Conservation (phyloP, 202 grass and related monocot species). For the Panicum hallii region DNA sequence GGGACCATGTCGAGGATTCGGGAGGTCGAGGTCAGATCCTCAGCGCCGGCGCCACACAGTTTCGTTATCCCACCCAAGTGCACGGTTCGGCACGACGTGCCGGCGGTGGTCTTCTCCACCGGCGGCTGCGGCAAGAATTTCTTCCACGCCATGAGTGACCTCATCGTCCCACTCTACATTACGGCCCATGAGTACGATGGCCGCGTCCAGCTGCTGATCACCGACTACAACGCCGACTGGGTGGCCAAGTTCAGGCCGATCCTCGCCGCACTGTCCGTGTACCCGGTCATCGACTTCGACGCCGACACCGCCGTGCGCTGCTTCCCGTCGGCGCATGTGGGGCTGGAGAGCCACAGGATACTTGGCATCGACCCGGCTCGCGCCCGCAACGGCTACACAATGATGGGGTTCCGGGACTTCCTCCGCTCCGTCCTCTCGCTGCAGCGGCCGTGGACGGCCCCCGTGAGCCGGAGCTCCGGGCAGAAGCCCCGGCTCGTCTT, state of each 20-base stretch:
- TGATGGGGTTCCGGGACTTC: slow-evolving; percentile 58
- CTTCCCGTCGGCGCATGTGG: slow-evolving; percentile 50
- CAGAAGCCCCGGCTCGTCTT: slow-evolving; percentile 55
- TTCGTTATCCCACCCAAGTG: slow-evolving; percentile 34
- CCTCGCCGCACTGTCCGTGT: slow-evolving; percentile 45
- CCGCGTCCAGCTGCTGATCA: slow-evolving; percentile 49
- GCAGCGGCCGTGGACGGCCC: slow-evolving; percentile 10
- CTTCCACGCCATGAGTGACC: slow-evolving; percentile 62
- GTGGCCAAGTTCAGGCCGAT: slow-evolving; percentile 36
- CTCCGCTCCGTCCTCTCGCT: slow-evolving; percentile 52
- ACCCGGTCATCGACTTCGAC: slow-evolving; percentile 56
- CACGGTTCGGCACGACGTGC: slow-evolving; percentile 42
- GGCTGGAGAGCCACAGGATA: slow-evolving; percentile 51
- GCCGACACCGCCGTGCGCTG: slow-evolving; percentile 53
- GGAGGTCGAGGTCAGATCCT: slow-evolving; percentile 49
- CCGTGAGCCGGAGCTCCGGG: not conserved
- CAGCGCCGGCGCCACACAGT: not conserved
- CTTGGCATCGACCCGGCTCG: slow-evolving; percentile 51
- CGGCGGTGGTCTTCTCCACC: slow-evolving; percentile 61
- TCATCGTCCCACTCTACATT: slow-evolving; percentile 61
- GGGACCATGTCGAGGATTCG: slow-evolving; percentile 45
- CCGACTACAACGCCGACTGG: slow-evolving; percentile 41
- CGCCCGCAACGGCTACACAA: slow-evolving; percentile 41
- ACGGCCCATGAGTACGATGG: slow-evolving; percentile 37
- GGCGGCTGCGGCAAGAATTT: slow-evolving; percentile 50